Evolutionary conservation across 1,284 basidiomycete species (phyloP), one percentile per base, ranked within the genome.

Genomic region (Heterobasidion irregulare): DNA sequence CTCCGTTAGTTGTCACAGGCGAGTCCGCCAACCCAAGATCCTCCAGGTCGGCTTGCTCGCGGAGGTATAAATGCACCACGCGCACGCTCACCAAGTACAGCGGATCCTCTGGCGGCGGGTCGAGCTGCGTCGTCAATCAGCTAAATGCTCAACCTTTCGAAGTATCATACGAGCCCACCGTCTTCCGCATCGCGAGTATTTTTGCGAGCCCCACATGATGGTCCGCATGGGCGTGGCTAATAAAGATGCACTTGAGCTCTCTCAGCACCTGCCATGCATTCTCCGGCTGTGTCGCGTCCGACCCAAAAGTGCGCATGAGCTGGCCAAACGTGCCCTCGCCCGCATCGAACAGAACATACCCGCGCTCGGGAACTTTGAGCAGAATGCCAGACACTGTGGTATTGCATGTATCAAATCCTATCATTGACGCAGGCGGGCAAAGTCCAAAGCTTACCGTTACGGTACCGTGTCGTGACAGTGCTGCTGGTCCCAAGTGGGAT

Each of bases 311-410:
- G 9, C 96, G 80, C 4, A 77, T 76, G 8, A 98, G 76, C 65
- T 98, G 94, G 1, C 94, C 94, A 74, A 88, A 89, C 0, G 95
- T 95, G 0, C 92, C 92, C 69, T 98, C 95, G 0, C 95, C 95
- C 1, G 80, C 81, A 63, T 98, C 96, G 2, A 98, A 78, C n/a
- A 98, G 71, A 32, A 98, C 72, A 56, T 79, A 82, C 1, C 89
- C 89, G 12, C 46, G 71, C 0, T 71, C 69, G 0, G 92, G 87
- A 45, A 92, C 82, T 52, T 79, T 76, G 16, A 96, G 69, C 5
- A 94, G 73, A 0, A 87, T 92, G 0, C 83, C 77, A 6, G 88
- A 89, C 0, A 95, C 94, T 92, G 58, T 34, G 53, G 16, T 33
- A 10, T 35, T 8, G 26, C 16, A 16, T 12, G 33, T 7, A 49